Base-by-base conservation (phyloP, 2,329 filamentous ascomycete genomes). In the Claviceps purpurea region DNA sequence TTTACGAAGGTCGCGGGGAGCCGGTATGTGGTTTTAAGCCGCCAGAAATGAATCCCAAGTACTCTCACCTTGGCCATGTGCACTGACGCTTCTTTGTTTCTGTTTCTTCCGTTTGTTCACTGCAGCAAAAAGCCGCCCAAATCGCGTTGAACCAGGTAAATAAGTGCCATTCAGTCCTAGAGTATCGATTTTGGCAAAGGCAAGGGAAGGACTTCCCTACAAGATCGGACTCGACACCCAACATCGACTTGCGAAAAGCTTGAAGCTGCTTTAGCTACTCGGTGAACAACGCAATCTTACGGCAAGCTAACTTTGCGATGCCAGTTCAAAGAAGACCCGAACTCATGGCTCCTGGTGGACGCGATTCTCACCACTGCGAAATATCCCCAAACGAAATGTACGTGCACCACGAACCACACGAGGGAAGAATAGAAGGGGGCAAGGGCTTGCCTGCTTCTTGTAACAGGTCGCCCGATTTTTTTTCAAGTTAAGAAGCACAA, bases 291-390 rank as follows among this genome's bases (percentile, higher is more conserved):
- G 20, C 4, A 13, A 13, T 14, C 7, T 45, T 20, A 3, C 22
- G 24, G 39, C 39, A 14, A 37, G 38, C 61, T 63, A 46, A 59
- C 56, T 51, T 50, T 24, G 56, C 20, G 51, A 57, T 55, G 45
- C 56, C 39, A 97, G 88, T 98, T 98, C 79, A 97, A 97, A 71
- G 93, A 97, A 75, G 95, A 97, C 65, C 90, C 91, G 54, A 93
- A 98, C 74, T 85, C 93, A 55, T 98, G 93, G 93, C 80, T 97
- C 59, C 81, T 96, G 68, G 93, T 97, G 63, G 93, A 96, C 68
- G 90, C 95, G 73, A 95, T 98, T 64, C 80, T 98, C 56, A 85
- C 91, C 70, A 87, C 95, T 69, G 87, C 93, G 58, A 85, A 85
- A 68, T 95, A 96, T 67, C 83, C 89, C 51, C 89, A 97, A 71